Conservation (phyloP, 345 rosid genomes). For the Turnera subulata region DNA sequence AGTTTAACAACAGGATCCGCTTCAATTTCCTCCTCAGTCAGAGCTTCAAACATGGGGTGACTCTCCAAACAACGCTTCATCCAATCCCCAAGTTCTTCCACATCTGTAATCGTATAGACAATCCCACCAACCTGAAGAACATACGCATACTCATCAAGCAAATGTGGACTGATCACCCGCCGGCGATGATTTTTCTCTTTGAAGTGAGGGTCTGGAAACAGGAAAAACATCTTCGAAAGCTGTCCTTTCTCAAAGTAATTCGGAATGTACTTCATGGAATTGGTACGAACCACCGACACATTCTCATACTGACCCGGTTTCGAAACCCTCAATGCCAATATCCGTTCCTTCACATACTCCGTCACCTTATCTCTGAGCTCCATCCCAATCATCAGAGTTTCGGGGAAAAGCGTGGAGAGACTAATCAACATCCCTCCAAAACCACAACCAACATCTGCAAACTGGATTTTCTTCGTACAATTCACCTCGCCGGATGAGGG, state of each 20-base stretch:
- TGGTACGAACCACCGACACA: conserved; percentile 70
- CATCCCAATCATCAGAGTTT: conserved; percentile 75
- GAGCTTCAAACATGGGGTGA: conserved; percentile 65
- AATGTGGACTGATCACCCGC: conserved; percentile 63
- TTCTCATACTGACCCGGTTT: conserved; percentile 57
- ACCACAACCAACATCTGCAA: conserved; percentile 80
- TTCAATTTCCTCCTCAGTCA: conserved; percentile 48
- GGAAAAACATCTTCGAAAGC: conserved; percentile 73
- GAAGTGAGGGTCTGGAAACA: conserved; percentile 84
- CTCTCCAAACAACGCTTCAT: conserved; percentile 61
- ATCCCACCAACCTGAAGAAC: conserved; percentile 67
- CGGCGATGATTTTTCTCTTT: conserved; percentile 85
- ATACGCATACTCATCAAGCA: conserved; percentile 75
- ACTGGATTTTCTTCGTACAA: conserved; percentile 43
- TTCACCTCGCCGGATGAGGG: conserved; percentile 20
- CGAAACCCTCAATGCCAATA: conserved; percentile 49
- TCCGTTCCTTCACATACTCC: conserved; percentile 67
- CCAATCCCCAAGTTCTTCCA: conserved; percentile 87
- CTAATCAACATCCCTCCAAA: conserved; percentile 73
- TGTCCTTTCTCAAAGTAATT: conserved; percentile 77
- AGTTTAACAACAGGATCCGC: conserved; percentile 61
- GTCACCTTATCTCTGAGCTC: conserved; percentile 78
- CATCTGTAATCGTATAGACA: conserved; percentile 75
- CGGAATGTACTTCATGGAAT: conserved; percentile 81
- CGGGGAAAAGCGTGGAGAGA: conserved; percentile 68